A percentile compares a stretch with the other conserved stretches of the same genome.
These are phyloP conservation scores for Pascua guehoae DNA, from an alignment of 1,284 basidiomycete species.

Conservation along the genomic window DNA sequence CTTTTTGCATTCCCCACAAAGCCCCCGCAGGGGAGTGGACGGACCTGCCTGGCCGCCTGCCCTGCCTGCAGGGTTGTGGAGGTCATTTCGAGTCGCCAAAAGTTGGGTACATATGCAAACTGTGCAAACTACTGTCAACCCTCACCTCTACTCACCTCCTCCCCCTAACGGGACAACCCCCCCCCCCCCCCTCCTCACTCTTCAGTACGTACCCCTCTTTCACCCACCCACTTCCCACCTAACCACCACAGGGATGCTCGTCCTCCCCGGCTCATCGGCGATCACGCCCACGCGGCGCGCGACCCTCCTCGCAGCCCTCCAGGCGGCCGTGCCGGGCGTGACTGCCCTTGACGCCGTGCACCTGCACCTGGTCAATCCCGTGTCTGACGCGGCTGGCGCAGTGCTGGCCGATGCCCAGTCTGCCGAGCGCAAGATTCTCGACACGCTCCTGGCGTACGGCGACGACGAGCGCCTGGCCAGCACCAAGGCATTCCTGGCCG, in stretches of 20 bases:
- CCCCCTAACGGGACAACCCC: not conserved
- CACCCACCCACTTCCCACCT: not conserved
- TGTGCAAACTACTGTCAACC: not conserved
- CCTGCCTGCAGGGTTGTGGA: too few relatives aligned
- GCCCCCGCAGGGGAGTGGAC: too few relatives aligned
- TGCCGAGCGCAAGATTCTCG: slow-evolving; percentile 58
- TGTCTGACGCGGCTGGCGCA: slow-evolving; percentile 53
- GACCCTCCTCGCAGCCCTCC: slow-evolving; percentile 64
- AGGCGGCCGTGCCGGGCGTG: slow-evolving; percentile 57
- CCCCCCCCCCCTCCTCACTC: not conserved
- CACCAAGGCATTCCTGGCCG: slow-evolving; percentile 37
- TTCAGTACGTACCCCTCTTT: not conserved
- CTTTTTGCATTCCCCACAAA: too few relatives aligned
- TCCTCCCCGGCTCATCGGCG: slow-evolving; percentile 66
- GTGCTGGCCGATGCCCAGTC: slow-evolving; percentile 56
- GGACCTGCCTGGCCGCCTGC: too few relatives aligned
- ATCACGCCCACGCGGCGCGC: slow-evolving; percentile 67
- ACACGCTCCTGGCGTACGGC: slow-evolving; percentile 80
- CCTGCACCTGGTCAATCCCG: slow-evolving; percentile 76
- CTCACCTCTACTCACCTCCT: not conserved
- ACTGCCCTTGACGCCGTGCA: slow-evolving; percentile 75
- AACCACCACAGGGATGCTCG: slow-evolving; percentile 41
- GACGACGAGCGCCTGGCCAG: slow-evolving; percentile 57
- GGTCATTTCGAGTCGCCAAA: too few relatives aligned
- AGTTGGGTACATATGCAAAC: too few relatives aligned